Base-by-base conservation (phyloP, 2,329 filamentous ascomycete species). In the Colletotrichum sp. region DNA sequence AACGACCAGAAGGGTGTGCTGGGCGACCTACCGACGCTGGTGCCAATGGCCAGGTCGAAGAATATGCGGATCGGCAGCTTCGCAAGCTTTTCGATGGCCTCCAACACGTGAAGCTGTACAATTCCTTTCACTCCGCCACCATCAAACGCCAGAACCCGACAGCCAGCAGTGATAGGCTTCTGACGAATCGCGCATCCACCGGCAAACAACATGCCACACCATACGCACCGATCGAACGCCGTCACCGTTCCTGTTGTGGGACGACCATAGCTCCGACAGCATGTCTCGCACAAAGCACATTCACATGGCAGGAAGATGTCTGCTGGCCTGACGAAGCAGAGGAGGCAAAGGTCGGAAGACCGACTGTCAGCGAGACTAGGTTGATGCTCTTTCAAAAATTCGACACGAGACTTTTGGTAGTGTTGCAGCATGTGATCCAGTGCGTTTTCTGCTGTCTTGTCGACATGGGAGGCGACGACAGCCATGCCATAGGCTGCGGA, bases 51-150 rank as follows among this genome's bases (percentile, higher is more conserved):
- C 26, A 65, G 18, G 62, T 65, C 38, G 48, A 65, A 65, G 16
- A 65, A 52, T 12, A 52, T 43, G 21, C 43, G 61, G 13, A 65
- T 59, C 28, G 61, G 69, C 61, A 71, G 55, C 24, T 74, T 26
- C 63, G 81, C 72, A 14, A 59, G 69, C 21, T 77, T 69, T 77
- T 82, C 80, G 12, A 84, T 63, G 16, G 77, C 59, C 61, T 81
- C 55, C 14, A 83, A 75, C 62, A 84, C 81, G 8, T 77, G 38
- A 9, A 83, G 79, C 14, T 74, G 75, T 12, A 81, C 80, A 9
- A 83, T 74, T 5, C 82, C 82, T 14, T 81, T 79, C 32, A 83
- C 78, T 5, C 82, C 81, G 26, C 82, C 80, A 12, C 79, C 79
- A 75, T 84, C 73, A 24, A 74, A 69, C 16, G 56, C 26, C 13